These are phyloP conservation scores for Strombidium stylifer DNA, from an alignment of 73 alveolate species.

Conservation along the genomic window DNA sequence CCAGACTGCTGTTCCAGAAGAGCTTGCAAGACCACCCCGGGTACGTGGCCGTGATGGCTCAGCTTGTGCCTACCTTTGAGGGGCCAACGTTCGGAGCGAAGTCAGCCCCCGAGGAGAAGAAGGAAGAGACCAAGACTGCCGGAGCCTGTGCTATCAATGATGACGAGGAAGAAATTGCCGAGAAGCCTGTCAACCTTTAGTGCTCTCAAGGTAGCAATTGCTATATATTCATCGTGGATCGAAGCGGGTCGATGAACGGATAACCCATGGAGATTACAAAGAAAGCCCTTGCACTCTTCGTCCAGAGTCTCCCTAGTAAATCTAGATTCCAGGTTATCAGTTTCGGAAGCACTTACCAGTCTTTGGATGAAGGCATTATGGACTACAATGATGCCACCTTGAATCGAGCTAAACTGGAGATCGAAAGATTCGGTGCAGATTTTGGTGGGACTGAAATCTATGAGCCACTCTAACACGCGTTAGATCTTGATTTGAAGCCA, in stretches of 20 bases:
- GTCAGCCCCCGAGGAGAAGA: too few species aligned
- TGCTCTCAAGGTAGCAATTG: background rate
- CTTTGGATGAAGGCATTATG: constrained; percentile 1
- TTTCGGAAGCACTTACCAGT: constrained; percentile 18
- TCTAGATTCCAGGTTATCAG: constrained; percentile 23
- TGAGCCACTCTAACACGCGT: constrained; percentile 20
- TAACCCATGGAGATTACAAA: constrained; percentile 4
- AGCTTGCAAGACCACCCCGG: too few species aligned
- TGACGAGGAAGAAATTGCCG: background rate
- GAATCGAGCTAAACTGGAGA: constrained; percentile 43
- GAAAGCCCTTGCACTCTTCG: constrained; percentile 38
- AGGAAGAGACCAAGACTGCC: background rate
- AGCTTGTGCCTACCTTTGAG: background rate
- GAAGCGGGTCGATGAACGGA: constrained; percentile 68
- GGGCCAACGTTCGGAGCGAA: background rate
- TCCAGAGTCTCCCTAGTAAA: constrained; percentile 33
- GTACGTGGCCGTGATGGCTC: background rate
- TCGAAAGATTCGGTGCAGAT: constrained; percentile 70
- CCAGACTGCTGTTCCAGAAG: too few species aligned
- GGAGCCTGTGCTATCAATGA: background rate
- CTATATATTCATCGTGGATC: constrained; percentile 49
- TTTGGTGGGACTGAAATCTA: constrained; percentile 89
- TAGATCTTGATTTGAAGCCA: background rate
- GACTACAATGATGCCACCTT: constrained; percentile 49
- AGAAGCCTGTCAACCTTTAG: constrained; percentile 6